Conservation (phyloP, 2,329 filamentous ascomycete genomes). For the Geoglossum cookeanum region DNA sequence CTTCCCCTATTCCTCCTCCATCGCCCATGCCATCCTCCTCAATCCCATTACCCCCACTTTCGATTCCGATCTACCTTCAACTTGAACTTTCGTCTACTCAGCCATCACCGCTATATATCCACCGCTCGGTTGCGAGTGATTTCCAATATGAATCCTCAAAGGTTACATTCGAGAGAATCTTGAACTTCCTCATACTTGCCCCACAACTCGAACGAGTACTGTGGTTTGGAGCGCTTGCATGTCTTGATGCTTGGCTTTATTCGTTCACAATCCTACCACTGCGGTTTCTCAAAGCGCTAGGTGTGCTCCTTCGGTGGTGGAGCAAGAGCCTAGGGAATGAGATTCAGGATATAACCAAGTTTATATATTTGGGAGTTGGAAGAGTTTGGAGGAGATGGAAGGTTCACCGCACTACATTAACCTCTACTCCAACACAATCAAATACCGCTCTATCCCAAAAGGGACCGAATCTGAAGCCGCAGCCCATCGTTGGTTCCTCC, state of each 20-base stretch:
- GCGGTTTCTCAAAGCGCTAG: conserved; percentile 63
- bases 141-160: conserved; percentile 81
- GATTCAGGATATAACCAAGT: conserved; percentile 48
- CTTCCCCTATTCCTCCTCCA: conserved; percentile 17
- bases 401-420: conserved; percentile 7
- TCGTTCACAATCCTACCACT: conserved; percentile 90
- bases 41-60: conserved; percentile 41
- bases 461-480: neutral
- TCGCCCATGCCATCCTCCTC: conserved; percentile 29
- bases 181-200: conserved; percentile 74
- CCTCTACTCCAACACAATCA: neutral
- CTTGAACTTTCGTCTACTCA: conserved; percentile 40
- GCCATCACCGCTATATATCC: conserved; percentile 44
- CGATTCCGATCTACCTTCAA: conserved; percentile 45
- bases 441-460: neutral
- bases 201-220: conserved; percentile 67
- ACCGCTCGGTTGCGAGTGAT: conserved; percentile 34
- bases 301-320: conserved; percentile 66
- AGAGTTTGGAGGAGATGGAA: conserved; percentile 49
- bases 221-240: conserved; percentile 75
- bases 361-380: conserved; percentile 62
- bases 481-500: neutral
- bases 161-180: conserved; percentile 76
- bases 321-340: conserved; percentile 52
- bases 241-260: conserved; percentile 89